A percentile compares a stretch with the other conserved stretches of the same genome.
Conservation (phyloP, 495 filamentous ascomycete species). For the Pyrenula aspistea region DNA sequence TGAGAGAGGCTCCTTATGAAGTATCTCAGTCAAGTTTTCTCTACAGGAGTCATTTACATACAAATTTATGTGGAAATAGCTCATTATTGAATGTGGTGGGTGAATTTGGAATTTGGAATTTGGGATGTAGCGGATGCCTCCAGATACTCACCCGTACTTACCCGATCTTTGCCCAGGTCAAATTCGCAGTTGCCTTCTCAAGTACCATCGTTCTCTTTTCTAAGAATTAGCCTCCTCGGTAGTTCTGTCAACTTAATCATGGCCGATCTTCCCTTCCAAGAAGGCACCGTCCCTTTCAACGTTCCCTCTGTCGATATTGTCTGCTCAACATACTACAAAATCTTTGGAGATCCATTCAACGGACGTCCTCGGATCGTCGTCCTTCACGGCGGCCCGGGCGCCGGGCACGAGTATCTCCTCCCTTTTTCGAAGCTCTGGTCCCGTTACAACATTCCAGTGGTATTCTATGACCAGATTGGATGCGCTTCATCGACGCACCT, state of each 20-base stretch:
- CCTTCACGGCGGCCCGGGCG: conserved; percentile 36
- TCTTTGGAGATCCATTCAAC: conserved; percentile 19
- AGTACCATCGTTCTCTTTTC: too few relatives aligned
- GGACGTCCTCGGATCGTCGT: conserved; percentile 20
- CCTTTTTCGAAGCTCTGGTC: conserved; percentile 21
- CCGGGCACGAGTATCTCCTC: conserved; percentile 27
- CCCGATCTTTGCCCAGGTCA: too few relatives aligned
- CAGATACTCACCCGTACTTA: too few relatives aligned
- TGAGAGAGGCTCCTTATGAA: too few relatives aligned
- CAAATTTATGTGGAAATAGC: too few relatives aligned
- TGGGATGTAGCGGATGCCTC: too few relatives aligned
- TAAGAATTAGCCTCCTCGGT: too few relatives aligned
- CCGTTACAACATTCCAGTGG: conserved; percentile 20
- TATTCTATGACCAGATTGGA: conserved; percentile 43
- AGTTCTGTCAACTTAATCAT: not conserved
- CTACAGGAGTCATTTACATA: too few relatives aligned
- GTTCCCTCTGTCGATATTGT: not conserved
- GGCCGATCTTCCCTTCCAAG: not conserved
- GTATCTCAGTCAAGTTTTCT: too few relatives aligned
- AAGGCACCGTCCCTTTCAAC: not conserved
- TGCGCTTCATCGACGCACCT: conserved; percentile 34
- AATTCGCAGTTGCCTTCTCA: too few relatives aligned
- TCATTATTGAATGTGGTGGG: too few relatives aligned
- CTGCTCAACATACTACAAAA: conserved; percentile 27
- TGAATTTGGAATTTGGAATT: too few relatives aligned